Base-by-base conservation (phyloP, 2,329 filamentous ascomycete species). In the Colletotrichum horii region DNA sequence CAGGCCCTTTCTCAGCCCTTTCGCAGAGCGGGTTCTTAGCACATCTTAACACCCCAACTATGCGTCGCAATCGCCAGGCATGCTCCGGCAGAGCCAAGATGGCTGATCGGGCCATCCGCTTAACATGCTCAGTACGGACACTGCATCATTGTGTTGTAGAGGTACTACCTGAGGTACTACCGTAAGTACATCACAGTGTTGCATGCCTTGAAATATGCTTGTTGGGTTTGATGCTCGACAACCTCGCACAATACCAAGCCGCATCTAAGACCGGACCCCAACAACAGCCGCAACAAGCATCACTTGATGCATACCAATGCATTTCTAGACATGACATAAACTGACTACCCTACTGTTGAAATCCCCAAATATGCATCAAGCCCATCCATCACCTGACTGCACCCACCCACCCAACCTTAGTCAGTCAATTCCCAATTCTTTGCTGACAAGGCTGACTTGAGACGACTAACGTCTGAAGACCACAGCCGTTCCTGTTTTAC, bases 381-480 rank as follows among this genome's bases (percentile, higher is more conserved):
- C 58, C 58, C 30, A 2, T n/a, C 32, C 58, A n/a, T 14, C 58
- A 61, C 58, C 26, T 61, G 58, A 32, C 19, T 30, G 24, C 8
- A 58, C 30, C 28, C 30, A 30, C 15, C 55, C 24, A 60, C 26
- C 56, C 26, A 36, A 61, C 58, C 30, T 61, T 34, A 66, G 34
- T 66, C 38, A 64, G 61, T n/a, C 61, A 16, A 24, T 11, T 38
- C 61, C 61, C 61, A 58, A 6, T 24, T 26, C 55, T 6, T 6
- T 70, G 36, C 38, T 61, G 48, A 48, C 61, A 55, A 66, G 61
- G 72, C 61, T 61, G 61, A 75, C 72, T 71, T 75, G 72, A 75
- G 72, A 75, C 72, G 72, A 66, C 68, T 56, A 52, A 66, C 72
- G 72, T 75, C 68, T 75, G 72, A 75, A 75, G 55, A 75, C 55